Evolutionary conservation across 441 rosid species (phyloP), one percentile per base, ranked within the genome.

Genomic region (Pelargonium fulgidum): DNA sequence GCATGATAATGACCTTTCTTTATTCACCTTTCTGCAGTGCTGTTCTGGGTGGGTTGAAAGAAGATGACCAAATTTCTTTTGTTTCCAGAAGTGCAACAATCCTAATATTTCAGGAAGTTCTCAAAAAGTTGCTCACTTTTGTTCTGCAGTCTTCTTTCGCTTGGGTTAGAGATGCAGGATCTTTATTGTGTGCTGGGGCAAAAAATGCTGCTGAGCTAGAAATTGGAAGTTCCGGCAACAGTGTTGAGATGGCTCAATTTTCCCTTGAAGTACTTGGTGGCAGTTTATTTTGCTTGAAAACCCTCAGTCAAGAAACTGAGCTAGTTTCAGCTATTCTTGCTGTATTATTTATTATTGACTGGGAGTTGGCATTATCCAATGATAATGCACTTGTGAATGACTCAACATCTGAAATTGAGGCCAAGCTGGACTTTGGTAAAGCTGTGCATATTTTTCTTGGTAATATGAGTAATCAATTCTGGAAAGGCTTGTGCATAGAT

Each of bases 1-100:
- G 20, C 66, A 13, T 41, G 1, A 62, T 65, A 36, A 65, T 45
- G 68, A 62, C 20, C 69, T 67, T 71, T 41, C 67, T 70, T 39
- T 22, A 29, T 65, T 76, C 64, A 75, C 68, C 76, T 76, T 52
- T 72, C 68, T 85, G 84, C 96, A 91, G 99, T 73, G 85, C 89
- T 77, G 83, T 83, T 79, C 82, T 94, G 69, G 96, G 97, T 77
- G 96, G 96, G 74, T 80, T 86, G 72, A 68, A 79, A 14, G 81
- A 81, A 70, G 87, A 77, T 65, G 65, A 75, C 75, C 78, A 75
- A 64, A 72, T 79, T 73, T 82, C 86, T 54, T 85, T 91, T 63
- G 82, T 85, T 22, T 82, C 96, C 33, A 86, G 81, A 76, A 81
- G 79, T 80, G 73, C 91, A 24, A 58, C 83, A 70, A 67, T 80